Conservation (phyloP, 2,329 filamentous ascomycete species). For the Botryotinia globosa region DNA sequence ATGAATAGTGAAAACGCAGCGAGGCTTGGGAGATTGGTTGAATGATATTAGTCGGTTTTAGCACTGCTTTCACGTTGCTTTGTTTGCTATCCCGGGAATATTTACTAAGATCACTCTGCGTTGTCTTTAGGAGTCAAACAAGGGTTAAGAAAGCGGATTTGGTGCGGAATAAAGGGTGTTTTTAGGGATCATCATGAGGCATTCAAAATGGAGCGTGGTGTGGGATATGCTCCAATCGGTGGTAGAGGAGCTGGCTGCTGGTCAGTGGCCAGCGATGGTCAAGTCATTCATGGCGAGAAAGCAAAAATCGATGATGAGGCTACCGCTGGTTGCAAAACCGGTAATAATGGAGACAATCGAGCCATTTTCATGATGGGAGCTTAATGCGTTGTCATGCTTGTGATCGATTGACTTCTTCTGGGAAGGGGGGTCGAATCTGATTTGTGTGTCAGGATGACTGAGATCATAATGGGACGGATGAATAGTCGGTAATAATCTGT, state of each 20-base stretch:
- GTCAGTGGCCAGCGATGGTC: not conserved
- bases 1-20: not conserved
- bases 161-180: conserved; percentile 4
- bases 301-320: not conserved
- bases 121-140: conserved; percentile 8
- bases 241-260: not conserved
- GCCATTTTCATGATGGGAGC: conserved; percentile 11
- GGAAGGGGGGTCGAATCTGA: too few relatives aligned
- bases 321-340: not conserved
- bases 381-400: not conserved
- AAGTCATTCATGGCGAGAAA: not conserved
- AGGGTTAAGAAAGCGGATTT: not conserved
- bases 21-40: not conserved
- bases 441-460: not conserved
- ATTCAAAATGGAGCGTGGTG: not conserved
- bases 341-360: not conserved
- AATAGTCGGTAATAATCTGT: not conserved
- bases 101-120: conserved; percentile 8
- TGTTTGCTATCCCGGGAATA: not conserved
- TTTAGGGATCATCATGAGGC: conserved; percentile 8
- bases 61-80: not conserved
- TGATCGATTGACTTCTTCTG: not conserved
- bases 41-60: not conserved
- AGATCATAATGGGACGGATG: not conserved
- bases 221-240: not conserved